Percentiles rank a stretch among this genome's conserved stretches.
Conservation (phyloP, 345 rosid species). For the Sisymbrium altissimum region DNA sequence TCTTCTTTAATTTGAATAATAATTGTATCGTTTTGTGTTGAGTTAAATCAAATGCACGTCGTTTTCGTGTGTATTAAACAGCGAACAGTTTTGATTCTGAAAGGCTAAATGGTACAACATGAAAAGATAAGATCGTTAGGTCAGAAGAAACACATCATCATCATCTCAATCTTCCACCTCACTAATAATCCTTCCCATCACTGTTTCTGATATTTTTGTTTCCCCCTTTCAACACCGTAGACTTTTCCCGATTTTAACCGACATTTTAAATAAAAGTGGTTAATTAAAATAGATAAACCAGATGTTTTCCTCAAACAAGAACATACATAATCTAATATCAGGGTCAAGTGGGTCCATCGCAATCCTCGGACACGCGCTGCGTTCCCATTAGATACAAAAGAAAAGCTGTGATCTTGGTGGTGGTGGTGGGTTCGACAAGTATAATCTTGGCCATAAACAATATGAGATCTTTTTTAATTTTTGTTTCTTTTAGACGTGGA, state of each 20-base stretch:
- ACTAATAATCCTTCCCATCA: background rate
- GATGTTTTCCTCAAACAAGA: background rate
- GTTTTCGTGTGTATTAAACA: background rate
- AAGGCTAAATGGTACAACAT: background rate
- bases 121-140: conserved; percentile 26
- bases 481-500: conserved; percentile 5
- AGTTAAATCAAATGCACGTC: too few species aligned
- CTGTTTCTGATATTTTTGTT: conserved; percentile 29
- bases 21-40: too few species aligned
- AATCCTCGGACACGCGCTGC: conserved; percentile 33
- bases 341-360: conserved; percentile 21
- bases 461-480: too few species aligned
- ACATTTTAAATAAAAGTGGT: background rate
- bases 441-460: conserved; percentile 16
- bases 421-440: conserved; percentile 27
- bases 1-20: too few species aligned
- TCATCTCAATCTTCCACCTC: conserved; percentile 10
- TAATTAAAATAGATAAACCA: background rate
- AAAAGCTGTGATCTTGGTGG: conserved; percentile 24
- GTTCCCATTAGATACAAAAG: background rate
- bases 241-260: conserved; percentile 10
- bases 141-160: conserved; percentile 11
- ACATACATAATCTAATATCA: background rate
- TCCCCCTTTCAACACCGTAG: background rate
- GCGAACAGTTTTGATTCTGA: background rate